A percentile compares a stretch with the other conserved stretches of the same genome.
These are phyloP conservation scores for Ogataea ramenticola DNA, from an alignment of 805 yeast species.

Conservation along the genomic window DNA sequence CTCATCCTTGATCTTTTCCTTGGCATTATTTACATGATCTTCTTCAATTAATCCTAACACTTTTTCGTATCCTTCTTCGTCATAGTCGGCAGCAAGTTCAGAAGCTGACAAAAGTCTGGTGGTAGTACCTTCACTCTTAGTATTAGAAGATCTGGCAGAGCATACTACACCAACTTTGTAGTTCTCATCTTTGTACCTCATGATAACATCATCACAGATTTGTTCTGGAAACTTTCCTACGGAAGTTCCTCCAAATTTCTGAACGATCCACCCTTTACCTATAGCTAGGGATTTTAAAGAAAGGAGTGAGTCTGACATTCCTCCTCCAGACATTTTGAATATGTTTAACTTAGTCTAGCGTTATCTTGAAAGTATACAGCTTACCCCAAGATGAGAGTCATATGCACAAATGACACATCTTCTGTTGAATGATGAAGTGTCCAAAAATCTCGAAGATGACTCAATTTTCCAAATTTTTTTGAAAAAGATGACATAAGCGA, in stretches of 20 bases:
- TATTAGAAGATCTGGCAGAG: conserved; percentile 86
- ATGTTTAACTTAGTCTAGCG: too few species aligned
- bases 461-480: too few species aligned
- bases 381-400: too few species aligned
- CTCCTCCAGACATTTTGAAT: background rate
- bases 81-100: conserved; percentile 61
- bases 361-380: too few species aligned
- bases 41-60: conserved; percentile 61
- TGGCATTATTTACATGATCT: conserved; percentile 78
- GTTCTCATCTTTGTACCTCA: conserved; percentile 43
- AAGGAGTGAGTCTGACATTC: background rate
- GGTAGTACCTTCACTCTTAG: conserved; percentile 94
- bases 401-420: too few species aligned
- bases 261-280: conserved; percentile 60
- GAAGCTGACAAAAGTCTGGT: conserved; percentile 81
- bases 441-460: too few species aligned
- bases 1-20: conserved; percentile 35
- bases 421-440: background rate
- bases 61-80: conserved; percentile 35
- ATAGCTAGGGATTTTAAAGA: conserved; percentile 1
- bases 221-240: conserved; percentile 90
- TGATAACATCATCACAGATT: conserved; percentile 80
- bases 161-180: conserved; percentile 89
- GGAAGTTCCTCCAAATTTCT: conserved; percentile 95
- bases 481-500: too few species aligned